A percentile compares a stretch with the other conserved stretches of the same genome.
Evolutionary conservation across 257 asterid genomes (phyloP).

Genomic region (Scutellaria galericulata): DNA sequence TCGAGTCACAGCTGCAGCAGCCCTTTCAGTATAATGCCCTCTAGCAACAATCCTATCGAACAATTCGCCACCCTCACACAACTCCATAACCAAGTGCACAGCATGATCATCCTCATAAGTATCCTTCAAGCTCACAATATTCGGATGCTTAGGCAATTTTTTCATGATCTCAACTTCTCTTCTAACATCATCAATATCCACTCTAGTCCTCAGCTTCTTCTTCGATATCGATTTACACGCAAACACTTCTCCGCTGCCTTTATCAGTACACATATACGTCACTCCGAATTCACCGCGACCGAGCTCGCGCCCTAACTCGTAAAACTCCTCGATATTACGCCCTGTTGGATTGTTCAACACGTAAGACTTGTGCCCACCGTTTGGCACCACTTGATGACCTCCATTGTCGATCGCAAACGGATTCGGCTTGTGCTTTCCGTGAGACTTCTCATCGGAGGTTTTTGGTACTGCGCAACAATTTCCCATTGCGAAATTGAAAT

Average conservation of each 20-base stretch:
- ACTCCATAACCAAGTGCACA: slow-evolving; percentile 67
- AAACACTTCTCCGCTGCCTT: slow-evolving; percentile 41
- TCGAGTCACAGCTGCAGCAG: slow-evolving; percentile 58
- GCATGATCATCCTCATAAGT: slow-evolving; percentile 63
- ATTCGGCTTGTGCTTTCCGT: slow-evolving; percentile 45
- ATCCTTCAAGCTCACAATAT: slow-evolving; percentile 63
- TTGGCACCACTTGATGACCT: slow-evolving; percentile 29
- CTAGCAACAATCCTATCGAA: slow-evolving; percentile 65
- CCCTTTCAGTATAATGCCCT: slow-evolving; percentile 68
- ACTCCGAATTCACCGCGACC: slow-evolving; percentile 67
- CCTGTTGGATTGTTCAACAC: slow-evolving; percentile 61
- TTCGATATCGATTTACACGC: slow-evolving; percentile 70
- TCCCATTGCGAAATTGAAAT: slow-evolving; percentile 44
- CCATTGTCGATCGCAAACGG: slow-evolving; percentile 43
- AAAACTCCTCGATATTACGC: slow-evolving; percentile 47
- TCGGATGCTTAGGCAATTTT: slow-evolving; percentile 61
- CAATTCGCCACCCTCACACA: slow-evolving; percentile 73
- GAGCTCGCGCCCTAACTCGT: slow-evolving; percentile 61
- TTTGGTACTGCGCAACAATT: slow-evolving; percentile 63
- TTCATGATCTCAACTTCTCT: slow-evolving; percentile 70
- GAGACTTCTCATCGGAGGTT: slow-evolving; percentile 47
- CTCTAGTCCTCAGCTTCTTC: slow-evolving; percentile 63
- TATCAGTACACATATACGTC: slow-evolving; percentile 62
- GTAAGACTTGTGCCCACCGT: slow-evolving; percentile 44
- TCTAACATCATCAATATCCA: slow-evolving; percentile 66